A percentile compares a stretch with the other conserved stretches of the same genome.
phyloP scores from a whole-genome alignment of 192 early-diverging fungal species.

The Dissophora ornata region DNA sequence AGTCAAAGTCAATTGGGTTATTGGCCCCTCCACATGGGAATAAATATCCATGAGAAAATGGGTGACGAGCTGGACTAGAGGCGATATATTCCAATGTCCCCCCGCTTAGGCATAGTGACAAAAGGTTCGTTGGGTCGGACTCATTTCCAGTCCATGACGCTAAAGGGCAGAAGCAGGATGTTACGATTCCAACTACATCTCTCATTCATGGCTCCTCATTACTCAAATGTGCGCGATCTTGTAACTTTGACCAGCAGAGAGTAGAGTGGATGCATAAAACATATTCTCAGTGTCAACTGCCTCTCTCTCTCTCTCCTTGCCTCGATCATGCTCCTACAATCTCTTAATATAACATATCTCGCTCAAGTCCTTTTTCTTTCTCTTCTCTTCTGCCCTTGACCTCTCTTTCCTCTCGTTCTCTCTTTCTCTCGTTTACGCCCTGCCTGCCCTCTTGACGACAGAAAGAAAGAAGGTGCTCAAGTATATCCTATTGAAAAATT shows the following conservation, averaged over 20 bases:
- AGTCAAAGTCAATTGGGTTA: not conserved
- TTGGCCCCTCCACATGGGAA: conserved; percentile 3
- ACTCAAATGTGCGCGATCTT: conserved; percentile 12
- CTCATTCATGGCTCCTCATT: not conserved
- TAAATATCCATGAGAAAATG: not conserved
- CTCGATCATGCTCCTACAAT: too few species aligned
- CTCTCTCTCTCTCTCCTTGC: too few species aligned
- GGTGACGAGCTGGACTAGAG: not conserved
- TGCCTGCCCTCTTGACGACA: too few species aligned
- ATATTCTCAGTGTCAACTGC: not conserved
- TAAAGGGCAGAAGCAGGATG: conserved; percentile 32
- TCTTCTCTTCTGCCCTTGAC: not conserved
- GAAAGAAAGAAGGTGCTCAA: too few species aligned
- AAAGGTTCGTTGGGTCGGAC: not conserved
- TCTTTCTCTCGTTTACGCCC: not conserved
- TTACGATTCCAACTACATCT: conserved; percentile 52
- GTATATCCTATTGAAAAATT: too few species aligned
- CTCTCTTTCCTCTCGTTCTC: not conserved
- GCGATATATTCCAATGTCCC: conserved; percentile 3
- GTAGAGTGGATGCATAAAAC: conserved; percentile 33
- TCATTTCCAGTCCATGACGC: conserved; percentile 17
- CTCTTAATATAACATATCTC: too few species aligned
- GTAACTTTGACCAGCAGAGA: conserved; percentile 18
- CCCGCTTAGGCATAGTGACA: not conserved
- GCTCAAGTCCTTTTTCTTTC: conserved; percentile 3